Evolutionary conservation across 169 alveolate genomes (phyloP).

Genomic region (Toxoplasma gondii): DNA sequence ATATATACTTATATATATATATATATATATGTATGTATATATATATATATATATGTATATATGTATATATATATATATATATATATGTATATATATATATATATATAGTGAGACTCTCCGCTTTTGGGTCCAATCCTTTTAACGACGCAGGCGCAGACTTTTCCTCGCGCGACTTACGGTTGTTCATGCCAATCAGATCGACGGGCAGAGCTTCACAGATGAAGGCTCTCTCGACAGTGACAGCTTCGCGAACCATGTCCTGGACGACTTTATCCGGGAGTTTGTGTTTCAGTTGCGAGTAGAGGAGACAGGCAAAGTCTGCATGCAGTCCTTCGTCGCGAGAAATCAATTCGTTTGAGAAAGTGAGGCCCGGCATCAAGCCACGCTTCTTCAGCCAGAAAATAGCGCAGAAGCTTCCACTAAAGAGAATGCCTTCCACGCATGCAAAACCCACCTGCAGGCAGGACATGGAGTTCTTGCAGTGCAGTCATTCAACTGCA

Average conservation of each 20-base stretch:
- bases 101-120: neutral
- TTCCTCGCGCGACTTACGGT: conserved; percentile 65
- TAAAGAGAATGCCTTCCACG: conserved; percentile 98
- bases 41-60: too few species aligned
- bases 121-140: too few species aligned
- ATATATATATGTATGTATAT: too few species aligned
- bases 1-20: too few species aligned
- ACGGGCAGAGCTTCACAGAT: conserved; percentile 97
- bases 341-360: conserved; percentile 95
- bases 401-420: conserved; percentile 98
- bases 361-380: conserved; percentile 96
- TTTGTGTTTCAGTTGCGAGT: conserved; percentile 88
- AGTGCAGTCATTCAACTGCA: neutral
- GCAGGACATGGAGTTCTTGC: neutral
- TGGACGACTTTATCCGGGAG: conserved; percentile 91
- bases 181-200: conserved; percentile 98
- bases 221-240: conserved; percentile 95
- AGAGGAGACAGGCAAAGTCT: conserved; percentile 97
- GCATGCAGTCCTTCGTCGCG: conserved; percentile 99
- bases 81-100: too few species aligned
- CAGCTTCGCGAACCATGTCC: conserved; percentile 95
- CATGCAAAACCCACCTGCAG: conserved; percentile 89
- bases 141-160: too few species aligned
- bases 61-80: too few species aligned
- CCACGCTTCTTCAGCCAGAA: conserved; percentile 99